Base-by-base conservation (phyloP, 75 land plant genomes). In the Gnetum montanum region DNA sequence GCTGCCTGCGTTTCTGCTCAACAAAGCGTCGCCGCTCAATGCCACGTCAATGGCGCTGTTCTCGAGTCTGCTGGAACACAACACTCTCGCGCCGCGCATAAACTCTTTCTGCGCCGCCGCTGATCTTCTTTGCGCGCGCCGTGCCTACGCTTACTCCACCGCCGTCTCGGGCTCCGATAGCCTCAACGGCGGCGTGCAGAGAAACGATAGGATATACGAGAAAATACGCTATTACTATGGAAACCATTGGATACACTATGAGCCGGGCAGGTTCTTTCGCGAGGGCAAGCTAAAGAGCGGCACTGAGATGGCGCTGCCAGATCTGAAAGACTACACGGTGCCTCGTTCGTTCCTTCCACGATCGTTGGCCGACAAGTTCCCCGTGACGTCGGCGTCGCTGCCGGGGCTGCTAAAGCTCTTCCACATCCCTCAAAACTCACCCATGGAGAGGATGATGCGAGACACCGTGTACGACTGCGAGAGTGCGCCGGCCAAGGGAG, bases 251-350 rank as follows among this genome's bases (percentile, higher is more conserved):
- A n/a, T n/a, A n/a, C n/a, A n/a, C n/a, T n/a, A n/a, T n/a, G 84
- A 81, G 57, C 66, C 75, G 0, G 84, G 85, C 2, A 81, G 73
- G 48, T 81, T 81, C 71, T 81, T 81, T 59, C 24, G 80, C 16
- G 85, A 81, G 68, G 37, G 31, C n/a, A 20, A 27, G 62, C 44
- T 81, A 63, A 60, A 57, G 31, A 50, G 24, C 7, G 82, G 79
- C n/a, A 43, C 20, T 1, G 70, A 68, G 36, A 70, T 76, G 70
- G 55, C 62, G 0, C n/a, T 62, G 22, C 52, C 49, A 19, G 36
- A 67, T 29, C 31, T 67, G 2, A 62, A 31, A 13, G 69, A 67
- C 26, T 51, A 62, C 11, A 36, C 61, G 40, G 65, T 65, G 24
- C 10, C n/a, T 18, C 41, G 69, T 29, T 38, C 69, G 10, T 67